Evolutionary conservation across 441 rosid genomes (phyloP), one percentile per base, ranked within the genome.

Genomic region (Arabidopsis hybrid): DNA sequence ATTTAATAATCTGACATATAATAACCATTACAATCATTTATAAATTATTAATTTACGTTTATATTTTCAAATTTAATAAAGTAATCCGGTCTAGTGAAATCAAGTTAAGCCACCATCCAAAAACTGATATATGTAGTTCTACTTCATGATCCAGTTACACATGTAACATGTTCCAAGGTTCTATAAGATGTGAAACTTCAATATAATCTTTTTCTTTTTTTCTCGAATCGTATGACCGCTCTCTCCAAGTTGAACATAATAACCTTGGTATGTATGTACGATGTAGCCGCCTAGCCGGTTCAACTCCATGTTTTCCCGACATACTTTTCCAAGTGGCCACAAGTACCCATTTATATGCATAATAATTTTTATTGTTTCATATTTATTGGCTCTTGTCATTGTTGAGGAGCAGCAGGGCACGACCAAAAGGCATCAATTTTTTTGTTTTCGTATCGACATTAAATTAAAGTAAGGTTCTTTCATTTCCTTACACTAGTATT

Each of bases 211-310:
- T 45, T 5, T 34, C 7, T 5, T 34, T 5, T 7, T 3, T n/a
- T 16, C 5, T 8, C 18, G 52, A 26, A 47, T 47, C 21, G 7
- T 16, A 7, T 47, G 26, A 47, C 2, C 26, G 18, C 26, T 47
- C 9, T 47, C 11, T 47, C 4, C 26, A 47, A 47, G 17, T 12
- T 67, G 29, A 53, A 53, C 57, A n/a, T n/a, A n/a, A 52, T 21
- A 42, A 67, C 4, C 71, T 39, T 45, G 26, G 39, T 43, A n/a
- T 8, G 39, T 43, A n/a, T 8, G 55, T 32, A 55, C 36, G 14
- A 38, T 66, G 16, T n/a, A n/a, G n/a, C n/a, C n/a, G n/a, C n/a
- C n/a, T 46, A 69, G 65, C 49, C 66, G 7, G 59, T 32, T 59
- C 16, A 49, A 60, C 31, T 38, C 3, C 18, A 36, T 70, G 67